Percentiles rank a stretch among this genome's conserved stretches.
Conservation (phyloP, 257 asterid genomes). For the Fraxinus americana region DNA sequence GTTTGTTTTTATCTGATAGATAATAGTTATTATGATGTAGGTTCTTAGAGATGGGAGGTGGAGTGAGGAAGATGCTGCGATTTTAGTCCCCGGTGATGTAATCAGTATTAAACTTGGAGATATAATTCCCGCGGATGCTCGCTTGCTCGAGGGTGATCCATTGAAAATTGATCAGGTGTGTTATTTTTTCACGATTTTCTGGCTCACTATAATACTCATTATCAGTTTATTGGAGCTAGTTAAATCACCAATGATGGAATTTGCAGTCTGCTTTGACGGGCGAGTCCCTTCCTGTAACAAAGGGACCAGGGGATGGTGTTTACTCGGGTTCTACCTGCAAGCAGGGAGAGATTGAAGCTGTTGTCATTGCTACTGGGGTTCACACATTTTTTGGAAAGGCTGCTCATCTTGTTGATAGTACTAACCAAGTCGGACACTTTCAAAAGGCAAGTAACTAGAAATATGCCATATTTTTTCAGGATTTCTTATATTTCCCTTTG, state of each 20-base stretch:
- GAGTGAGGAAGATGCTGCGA: slow-evolving; percentile 82
- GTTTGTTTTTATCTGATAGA: slow-evolving; percentile 21
- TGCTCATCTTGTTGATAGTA: slow-evolving; percentile 93
- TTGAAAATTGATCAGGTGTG: slow-evolving; percentile 91
- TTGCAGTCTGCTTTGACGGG: slow-evolving; percentile 97
- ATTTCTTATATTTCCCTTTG: neutral
- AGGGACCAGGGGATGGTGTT: slow-evolving; percentile 94
- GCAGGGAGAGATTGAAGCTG: slow-evolving; percentile 91
- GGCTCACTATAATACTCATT: neutral
- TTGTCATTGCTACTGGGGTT: slow-evolving; percentile 94
- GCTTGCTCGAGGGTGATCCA: slow-evolving; percentile 93
- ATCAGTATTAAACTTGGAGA: slow-evolving; percentile 91
- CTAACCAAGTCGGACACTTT: slow-evolving; percentile 96
- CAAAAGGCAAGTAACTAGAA: slow-evolving; percentile 63
- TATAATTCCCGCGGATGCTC: slow-evolving; percentile 94
- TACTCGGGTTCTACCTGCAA: slow-evolving; percentile 99
- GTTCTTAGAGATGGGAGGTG: slow-evolving; percentile 95
- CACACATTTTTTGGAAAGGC: slow-evolving; percentile 98
- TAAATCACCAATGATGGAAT: slow-evolving; percentile 5
- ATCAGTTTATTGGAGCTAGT: slow-evolving; percentile 6
- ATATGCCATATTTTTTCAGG: slow-evolving; percentile 8
- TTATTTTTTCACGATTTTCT: slow-evolving; percentile 18
- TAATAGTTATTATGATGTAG: slow-evolving; percentile 41
- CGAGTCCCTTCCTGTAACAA: slow-evolving; percentile 94
- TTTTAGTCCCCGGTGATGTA: slow-evolving; percentile 90